Percentiles rank a stretch among this genome's conserved stretches.
Conservation (phyloP, 805 yeast genomes). For the Torulaspora indica region DNA sequence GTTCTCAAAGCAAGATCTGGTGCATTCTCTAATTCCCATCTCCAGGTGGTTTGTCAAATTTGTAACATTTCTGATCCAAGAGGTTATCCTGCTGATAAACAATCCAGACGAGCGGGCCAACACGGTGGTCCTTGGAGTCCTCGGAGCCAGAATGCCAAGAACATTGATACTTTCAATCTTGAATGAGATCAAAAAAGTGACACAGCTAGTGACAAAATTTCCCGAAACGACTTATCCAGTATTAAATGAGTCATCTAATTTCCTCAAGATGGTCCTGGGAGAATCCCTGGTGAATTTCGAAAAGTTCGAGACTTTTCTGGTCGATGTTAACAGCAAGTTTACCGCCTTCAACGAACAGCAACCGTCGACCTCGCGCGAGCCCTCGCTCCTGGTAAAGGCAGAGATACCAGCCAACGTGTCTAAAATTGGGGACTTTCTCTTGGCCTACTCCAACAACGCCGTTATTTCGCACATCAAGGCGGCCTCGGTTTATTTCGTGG, state of each 20-base stretch:
- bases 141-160: conserved; percentile 67
- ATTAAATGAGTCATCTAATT: conserved; percentile 33
- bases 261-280: conserved; percentile 29
- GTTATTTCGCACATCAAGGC: conserved; percentile 31
- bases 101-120: conserved; percentile 23
- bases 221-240: conserved; percentile 47
- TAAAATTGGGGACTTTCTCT: conserved; percentile 28
- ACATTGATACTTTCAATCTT: conserved; percentile 61
- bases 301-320: conserved; percentile 54
- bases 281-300: conserved; percentile 53
- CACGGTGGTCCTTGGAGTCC: conserved; percentile 51
- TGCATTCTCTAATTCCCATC: conserved; percentile 65
- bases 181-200: conserved; percentile 58
- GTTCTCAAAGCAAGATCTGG: conserved; percentile 55
- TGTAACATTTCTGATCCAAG: conserved; percentile 67
- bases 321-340: conserved; percentile 46
- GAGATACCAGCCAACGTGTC: conserved; percentile 45
- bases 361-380: conserved; percentile 24
- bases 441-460: conserved; percentile 28
- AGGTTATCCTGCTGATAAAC: conserved; percentile 48
- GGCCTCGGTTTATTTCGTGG: conserved; percentile 31
- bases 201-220: conserved; percentile 50
- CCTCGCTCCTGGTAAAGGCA: conserved; percentile 55
- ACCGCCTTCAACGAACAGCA: conserved; percentile 32
- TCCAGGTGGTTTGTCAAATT: conserved; percentile 84